phyloP scores from a whole-genome alignment of 225 moss, liverwort and hornwort genomes.

The Pseudoscleropodium purum region DNA sequence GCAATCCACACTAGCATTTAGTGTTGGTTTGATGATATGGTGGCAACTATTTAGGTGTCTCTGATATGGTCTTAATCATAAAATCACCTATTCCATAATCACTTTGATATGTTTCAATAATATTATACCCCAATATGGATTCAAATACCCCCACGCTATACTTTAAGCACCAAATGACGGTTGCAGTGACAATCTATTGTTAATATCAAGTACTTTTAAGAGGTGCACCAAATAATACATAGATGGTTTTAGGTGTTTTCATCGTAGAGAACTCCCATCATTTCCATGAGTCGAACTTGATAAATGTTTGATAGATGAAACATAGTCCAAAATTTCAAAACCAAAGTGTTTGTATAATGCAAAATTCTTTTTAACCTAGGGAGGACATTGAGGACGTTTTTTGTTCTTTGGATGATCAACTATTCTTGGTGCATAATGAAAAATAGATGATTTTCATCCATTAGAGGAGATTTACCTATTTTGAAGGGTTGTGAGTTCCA shows the following conservation, averaged over 20 bases:
- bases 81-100: background rate
- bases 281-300: background rate
- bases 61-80: background rate
- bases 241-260: fast-evolving
- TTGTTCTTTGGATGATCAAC: background rate
- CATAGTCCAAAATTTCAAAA: background rate
- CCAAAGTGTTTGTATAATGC: background rate
- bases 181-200: background rate
- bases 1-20: fast-evolving
- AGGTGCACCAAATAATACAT: fast-evolving
- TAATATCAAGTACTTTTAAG: background rate
- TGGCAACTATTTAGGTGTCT: background rate
- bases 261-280: no score
- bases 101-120: fast-evolving
- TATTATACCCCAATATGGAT: fast-evolving
- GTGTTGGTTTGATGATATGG: fast-evolving
- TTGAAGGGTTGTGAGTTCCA: no score
- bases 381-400: fast-evolving
- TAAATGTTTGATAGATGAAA: background rate
- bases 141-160: background rate
- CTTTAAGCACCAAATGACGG: background rate
- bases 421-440: no score
- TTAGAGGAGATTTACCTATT: no score
- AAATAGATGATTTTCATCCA: background rate
- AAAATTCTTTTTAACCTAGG: background rate